These are phyloP conservation scores for Diaporthe amygdali DNA, from an alignment of 2,329 filamentous ascomycete genomes.

Conservation along the genomic window DNA sequence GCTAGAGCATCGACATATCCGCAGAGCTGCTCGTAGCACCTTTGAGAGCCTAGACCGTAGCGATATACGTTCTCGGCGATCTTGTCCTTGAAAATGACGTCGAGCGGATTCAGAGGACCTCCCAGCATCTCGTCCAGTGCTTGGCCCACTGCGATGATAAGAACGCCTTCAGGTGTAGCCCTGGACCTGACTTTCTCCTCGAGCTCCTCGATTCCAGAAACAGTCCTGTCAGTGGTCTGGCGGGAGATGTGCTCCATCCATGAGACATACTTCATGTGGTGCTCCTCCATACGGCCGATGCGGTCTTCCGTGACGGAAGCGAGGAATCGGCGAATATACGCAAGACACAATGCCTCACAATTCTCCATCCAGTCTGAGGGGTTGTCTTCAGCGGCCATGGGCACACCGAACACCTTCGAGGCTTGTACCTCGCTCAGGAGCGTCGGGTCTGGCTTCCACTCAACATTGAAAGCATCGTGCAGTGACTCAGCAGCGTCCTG, in stretches of 20 bases:
- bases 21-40: conserved; percentile 27
- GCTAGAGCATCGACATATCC: conserved; percentile 31
- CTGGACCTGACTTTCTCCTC: conserved; percentile 20
- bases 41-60: conserved; percentile 28
- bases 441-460: conserved; percentile 30
- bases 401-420: conserved; percentile 23
- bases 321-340: conserved; percentile 25
- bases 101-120: conserved; percentile 33
- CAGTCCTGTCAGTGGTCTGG: not conserved
- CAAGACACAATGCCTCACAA: conserved; percentile 22
- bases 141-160: conserved; percentile 30
- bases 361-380: conserved; percentile 28
- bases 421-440: conserved; percentile 27
- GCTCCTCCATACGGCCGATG: conserved; percentile 22
- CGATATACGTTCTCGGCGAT: conserved; percentile 32
- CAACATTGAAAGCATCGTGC: conserved; percentile 27
- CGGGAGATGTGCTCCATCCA: conserved; percentile 26
- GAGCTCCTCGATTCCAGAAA: conserved; percentile 13
- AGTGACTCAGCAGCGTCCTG: not conserved
- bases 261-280: conserved; percentile 22
- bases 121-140: conserved; percentile 32
- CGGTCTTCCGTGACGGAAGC: not conserved
- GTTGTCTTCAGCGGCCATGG: conserved; percentile 23
- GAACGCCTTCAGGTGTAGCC: conserved; percentile 28
- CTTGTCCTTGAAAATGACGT: conserved; percentile 34